Evolutionary conservation across 768 basidiomycete genomes (phyloP).

Genomic region (Phylloporus arenicola): DNA sequence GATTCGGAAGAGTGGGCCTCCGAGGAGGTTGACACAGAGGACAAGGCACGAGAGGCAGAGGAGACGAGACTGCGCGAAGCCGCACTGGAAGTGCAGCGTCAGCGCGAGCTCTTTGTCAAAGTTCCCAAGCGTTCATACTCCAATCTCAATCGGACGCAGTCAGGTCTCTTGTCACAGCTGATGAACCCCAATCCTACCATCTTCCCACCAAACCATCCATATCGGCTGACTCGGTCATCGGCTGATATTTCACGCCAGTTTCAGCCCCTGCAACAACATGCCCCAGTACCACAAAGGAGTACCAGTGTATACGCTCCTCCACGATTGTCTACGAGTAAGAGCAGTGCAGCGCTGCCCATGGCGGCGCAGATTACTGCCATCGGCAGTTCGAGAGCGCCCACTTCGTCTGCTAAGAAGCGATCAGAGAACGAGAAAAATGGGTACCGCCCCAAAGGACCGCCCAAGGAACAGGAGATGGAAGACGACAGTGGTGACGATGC

Average conservation of each 20-base stretch:
- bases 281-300: conserved; percentile 25
- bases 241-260: conserved; percentile 40
- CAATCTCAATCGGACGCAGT: conserved; percentile 46
- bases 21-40: conserved; percentile 43
- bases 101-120: conserved; percentile 67
- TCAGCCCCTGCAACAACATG: conserved; percentile 14
- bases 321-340: conserved; percentile 48
- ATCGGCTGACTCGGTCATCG: conserved; percentile 45
- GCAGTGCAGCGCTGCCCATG: conserved; percentile 54
- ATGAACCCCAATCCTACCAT: conserved; percentile 66
- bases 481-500: conserved; percentile 51
- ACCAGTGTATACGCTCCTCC: conserved; percentile 29
- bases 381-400: conserved; percentile 24
- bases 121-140: conserved; percentile 61
- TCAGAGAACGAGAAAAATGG: conserved; percentile 32
- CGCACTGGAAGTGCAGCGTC: conserved; percentile 55
- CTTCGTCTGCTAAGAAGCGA: conserved; percentile 19
- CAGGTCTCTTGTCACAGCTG: conserved; percentile 60
- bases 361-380: conserved; percentile 43
- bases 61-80: conserved; percentile 42
- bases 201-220: conserved; percentile 56
- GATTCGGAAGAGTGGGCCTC: conserved; percentile 61
- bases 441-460: conserved; percentile 63
- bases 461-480: conserved; percentile 62
- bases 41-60: conserved; percentile 30